Conservation (phyloP, 306 rosid genomes). For the Prunus mira region DNA sequence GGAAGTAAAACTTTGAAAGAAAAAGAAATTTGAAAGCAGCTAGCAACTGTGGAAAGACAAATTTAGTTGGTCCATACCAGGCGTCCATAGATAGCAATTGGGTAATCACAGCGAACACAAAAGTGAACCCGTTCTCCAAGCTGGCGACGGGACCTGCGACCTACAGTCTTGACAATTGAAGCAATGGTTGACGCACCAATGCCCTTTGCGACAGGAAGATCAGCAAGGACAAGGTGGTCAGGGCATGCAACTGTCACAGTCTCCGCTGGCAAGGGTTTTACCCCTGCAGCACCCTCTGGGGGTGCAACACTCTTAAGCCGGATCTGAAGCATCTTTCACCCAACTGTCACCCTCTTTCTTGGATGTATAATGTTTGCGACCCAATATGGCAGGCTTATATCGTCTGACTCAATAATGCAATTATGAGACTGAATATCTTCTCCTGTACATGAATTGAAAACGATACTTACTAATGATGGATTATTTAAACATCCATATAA, state of each 20-base stretch:
- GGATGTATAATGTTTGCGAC: slow-evolving; percentile 10
- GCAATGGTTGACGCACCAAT: slow-evolving; percentile 76
- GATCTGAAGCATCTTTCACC: slow-evolving; percentile 79
- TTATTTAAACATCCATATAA: neutral
- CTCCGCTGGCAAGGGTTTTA: slow-evolving; percentile 59
- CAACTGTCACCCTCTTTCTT: slow-evolving; percentile 17
- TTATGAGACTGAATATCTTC: neutral
- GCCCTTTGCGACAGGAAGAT: slow-evolving; percentile 97
- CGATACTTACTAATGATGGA: neutral
- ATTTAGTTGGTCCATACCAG: slow-evolving; percentile 46
- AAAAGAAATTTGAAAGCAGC: slow-evolving; percentile 9
- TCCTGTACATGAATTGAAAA: slow-evolving; percentile 1
- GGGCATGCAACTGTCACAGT: slow-evolving; percentile 95
- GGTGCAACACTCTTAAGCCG: slow-evolving; percentile 74
- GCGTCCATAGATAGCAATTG: slow-evolving; percentile 83
- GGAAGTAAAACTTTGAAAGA: neutral
- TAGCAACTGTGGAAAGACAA: neutral
- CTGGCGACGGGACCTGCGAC: slow-evolving; percentile 95
- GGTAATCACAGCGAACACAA: slow-evolving; percentile 95
- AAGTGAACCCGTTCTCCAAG: slow-evolving; percentile 96
- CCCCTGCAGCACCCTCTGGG: slow-evolving; percentile 57
- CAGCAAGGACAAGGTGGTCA: slow-evolving; percentile 92
- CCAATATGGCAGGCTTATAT: neutral
- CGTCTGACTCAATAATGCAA: neutral
- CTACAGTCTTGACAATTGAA: slow-evolving; percentile 69